phyloP scores from a whole-genome alignment of 129 eudicot species.

The Flaveria robusta region DNA sequence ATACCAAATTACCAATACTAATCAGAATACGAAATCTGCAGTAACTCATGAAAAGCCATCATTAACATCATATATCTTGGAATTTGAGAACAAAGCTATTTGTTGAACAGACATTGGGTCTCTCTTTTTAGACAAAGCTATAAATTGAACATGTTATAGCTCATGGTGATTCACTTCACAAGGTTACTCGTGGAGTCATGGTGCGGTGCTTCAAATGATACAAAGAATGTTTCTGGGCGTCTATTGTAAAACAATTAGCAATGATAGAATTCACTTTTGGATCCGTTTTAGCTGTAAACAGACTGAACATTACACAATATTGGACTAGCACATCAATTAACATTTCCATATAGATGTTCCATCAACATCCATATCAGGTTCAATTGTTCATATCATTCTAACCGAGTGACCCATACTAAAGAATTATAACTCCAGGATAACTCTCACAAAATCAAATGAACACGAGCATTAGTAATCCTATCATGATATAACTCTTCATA shows the following conservation, averaged over 20 bases:
- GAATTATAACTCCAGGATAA: neutral
- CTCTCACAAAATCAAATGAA: neutral
- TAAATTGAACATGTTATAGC: neutral
- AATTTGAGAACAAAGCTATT: neutral
- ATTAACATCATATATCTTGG: neutral
- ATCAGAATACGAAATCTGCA: conserved; percentile 1
- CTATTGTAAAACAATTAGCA: neutral
- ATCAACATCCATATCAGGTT: neutral
- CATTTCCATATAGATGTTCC: neutral
- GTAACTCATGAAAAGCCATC: conserved; percentile 16
- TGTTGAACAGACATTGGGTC: neutral
- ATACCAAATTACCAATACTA: neutral
- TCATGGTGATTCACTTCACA: neutral
- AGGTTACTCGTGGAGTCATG: neutral
- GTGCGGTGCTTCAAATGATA: neutral
- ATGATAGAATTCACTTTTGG: neutral
- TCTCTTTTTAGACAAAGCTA: neutral
- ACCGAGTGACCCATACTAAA: neutral
- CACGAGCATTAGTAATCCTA: neutral
- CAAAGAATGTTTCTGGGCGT: neutral
- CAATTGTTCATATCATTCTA: neutral
- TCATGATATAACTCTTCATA: neutral
- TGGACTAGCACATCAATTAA: neutral
- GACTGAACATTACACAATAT: neutral
- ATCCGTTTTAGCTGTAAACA: neutral